A percentile compares a stretch with the other conserved stretches of the same genome.
Evolutionary conservation across 108 stramenopile species (phyloP).

Genomic region (Cyclotella kingstonii): DNA sequence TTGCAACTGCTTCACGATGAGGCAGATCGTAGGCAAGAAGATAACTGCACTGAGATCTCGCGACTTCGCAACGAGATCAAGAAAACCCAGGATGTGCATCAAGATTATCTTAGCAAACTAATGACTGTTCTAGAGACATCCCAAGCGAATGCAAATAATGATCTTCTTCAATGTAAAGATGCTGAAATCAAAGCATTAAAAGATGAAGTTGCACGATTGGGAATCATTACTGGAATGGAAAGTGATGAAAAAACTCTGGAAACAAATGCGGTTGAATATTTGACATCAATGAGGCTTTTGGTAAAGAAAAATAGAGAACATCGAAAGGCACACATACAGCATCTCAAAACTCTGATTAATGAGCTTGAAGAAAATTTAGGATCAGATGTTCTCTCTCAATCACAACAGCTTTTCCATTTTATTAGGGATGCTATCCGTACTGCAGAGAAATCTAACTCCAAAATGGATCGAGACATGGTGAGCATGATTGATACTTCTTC

Average conservation of each 20-base stretch:
- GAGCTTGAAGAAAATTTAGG: constrained; percentile 29
- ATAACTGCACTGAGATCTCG: constrained; percentile 36
- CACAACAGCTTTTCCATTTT: constrained; percentile 10
- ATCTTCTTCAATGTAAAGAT: constrained; percentile 31
- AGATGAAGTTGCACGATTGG: constrained; percentile 22
- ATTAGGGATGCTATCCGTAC: constrained; percentile 24
- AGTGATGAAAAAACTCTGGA: background rate
- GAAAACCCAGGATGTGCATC: constrained; percentile 53
- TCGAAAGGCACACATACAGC: constrained; percentile 30
- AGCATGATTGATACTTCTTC: constrained; percentile 44
- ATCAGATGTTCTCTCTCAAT: constrained; percentile 15
- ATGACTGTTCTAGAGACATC: constrained; percentile 66
- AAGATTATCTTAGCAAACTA: constrained; percentile 59
- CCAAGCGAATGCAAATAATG: constrained; percentile 28
- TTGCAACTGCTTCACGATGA: constrained; percentile 29
- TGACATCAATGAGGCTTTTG: constrained; percentile 34
- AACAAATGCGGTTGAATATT: constrained; percentile 16
- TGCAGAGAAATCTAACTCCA: constrained; percentile 44
- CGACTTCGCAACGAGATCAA: constrained; percentile 62
- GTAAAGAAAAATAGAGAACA: constrained; percentile 47
- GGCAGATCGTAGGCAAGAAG: constrained; percentile 39
- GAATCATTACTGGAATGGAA: background rate
- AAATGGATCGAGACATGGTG: constrained; percentile 50
- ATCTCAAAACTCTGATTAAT: constrained; percentile 8
- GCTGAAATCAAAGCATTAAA: constrained; percentile 29